Evolutionary conservation across 257 asterid species (phyloP).

Genomic region (Parsonsia alboflavescens): DNA sequence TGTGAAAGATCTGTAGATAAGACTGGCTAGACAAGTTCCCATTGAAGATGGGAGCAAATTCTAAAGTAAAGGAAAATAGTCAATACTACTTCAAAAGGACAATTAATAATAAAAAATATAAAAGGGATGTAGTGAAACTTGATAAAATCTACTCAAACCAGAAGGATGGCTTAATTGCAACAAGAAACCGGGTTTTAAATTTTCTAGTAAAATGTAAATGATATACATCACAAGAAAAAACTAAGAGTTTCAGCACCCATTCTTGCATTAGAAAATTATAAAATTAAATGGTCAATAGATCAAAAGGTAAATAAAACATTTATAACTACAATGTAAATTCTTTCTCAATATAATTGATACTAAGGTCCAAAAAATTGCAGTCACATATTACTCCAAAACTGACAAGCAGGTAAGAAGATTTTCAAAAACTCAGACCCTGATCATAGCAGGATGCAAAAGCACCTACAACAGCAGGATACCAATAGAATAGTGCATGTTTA

Average conservation of each 20-base stretch:
- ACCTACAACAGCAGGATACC: neutral
- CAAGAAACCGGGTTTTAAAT: neutral
- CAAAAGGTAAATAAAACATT: neutral
- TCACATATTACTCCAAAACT: neutral
- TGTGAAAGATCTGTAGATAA: slow-evolving; percentile 81
- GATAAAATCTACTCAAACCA: neutral
- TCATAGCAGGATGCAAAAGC: neutral
- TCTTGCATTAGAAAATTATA: neutral
- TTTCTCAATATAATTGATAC: neutral
- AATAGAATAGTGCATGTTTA: neutral
- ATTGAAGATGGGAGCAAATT: slow-evolving; percentile 78
- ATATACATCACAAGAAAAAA: neutral
- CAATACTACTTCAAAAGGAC: slow-evolving; percentile 7
- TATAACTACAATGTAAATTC: neutral
- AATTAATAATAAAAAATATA: neutral
- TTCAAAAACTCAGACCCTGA: neutral
- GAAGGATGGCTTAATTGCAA: neutral
- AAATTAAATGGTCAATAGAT: neutral
- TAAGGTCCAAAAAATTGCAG: neutral
- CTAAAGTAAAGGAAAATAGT: slow-evolving; percentile 33
- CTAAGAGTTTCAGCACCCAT: neutral
- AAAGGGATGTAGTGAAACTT: neutral
- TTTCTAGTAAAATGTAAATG: neutral
- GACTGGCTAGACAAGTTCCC: slow-evolving; percentile 66
- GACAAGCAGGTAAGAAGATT: neutral